Evolutionary conservation across 257 asterid genomes (phyloP).

Genomic region (Ocimum tenuiflorum): DNA sequence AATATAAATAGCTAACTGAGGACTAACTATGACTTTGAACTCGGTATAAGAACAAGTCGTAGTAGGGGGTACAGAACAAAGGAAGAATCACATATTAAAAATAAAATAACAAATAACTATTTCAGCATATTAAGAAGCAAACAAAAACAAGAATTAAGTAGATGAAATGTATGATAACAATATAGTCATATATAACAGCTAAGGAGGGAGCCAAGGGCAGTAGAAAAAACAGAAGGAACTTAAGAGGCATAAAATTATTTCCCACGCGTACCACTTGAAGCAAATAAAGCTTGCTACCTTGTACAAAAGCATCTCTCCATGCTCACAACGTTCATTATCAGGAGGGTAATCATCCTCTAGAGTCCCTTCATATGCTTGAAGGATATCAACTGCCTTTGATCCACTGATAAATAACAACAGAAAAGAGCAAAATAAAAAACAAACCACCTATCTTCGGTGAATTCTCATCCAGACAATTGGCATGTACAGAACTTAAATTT

Average conservation of each 20-base stretch:
- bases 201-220: neutral
- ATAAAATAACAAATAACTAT: neutral
- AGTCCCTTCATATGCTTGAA: slow-evolving; percentile 98
- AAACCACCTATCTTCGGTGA: neutral
- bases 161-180: slow-evolving; percentile 5
- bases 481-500: too few species aligned
- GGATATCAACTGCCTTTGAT: slow-evolving; percentile 91
- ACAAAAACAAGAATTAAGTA: neutral
- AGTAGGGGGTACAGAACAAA: neutral
- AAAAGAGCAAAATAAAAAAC: slow-evolving; percentile 15
- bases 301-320: slow-evolving; percentile 96
- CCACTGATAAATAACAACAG: slow-evolving; percentile 45
- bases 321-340: slow-evolving; percentile 89
- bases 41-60: neutral
- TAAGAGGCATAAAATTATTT: slow-evolving; percentile 1
- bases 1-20: slow-evolving; percentile 5
- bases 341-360: slow-evolving; percentile 98
- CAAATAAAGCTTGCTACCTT: slow-evolving; percentile 44
- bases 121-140: neutral
- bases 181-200: neutral
- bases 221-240: slow-evolving; percentile 13
- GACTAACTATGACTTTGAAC: neutral
- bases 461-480: too few species aligned
- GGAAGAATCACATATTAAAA: neutral
- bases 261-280: neutral